These are phyloP conservation scores for Neopestalotiopsis sp. DNA, from an alignment of 2,329 filamentous ascomycete species.

Conservation along the genomic window DNA sequence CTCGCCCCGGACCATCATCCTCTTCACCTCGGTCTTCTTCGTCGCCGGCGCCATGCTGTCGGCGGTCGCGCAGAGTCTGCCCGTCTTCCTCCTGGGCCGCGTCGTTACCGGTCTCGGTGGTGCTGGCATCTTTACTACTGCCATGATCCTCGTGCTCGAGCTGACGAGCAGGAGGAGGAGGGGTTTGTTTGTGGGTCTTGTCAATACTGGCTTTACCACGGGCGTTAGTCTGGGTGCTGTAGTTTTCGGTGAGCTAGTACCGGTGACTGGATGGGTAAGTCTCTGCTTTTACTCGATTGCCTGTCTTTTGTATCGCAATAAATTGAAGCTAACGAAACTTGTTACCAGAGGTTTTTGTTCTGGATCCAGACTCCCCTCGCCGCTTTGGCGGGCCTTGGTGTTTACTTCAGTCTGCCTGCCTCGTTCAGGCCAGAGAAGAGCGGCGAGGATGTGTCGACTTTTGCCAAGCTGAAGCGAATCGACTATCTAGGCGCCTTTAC, in stretches of 20 bases:
- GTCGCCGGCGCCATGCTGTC: conserved; percentile 69
- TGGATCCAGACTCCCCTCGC: conserved; percentile 71
- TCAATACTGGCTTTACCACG: conserved; percentile 75
- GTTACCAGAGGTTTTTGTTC: conserved; percentile 69
- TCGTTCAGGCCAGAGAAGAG: conserved; percentile 34
- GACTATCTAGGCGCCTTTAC: conserved; percentile 76
- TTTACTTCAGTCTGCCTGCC: conserved; percentile 71
- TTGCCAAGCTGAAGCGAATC: conserved; percentile 65
- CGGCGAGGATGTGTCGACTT: conserved; percentile 46
- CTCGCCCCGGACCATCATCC: conserved; percentile 67
- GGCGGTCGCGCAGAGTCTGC: conserved; percentile 62
- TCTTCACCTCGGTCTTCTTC: conserved; percentile 63
- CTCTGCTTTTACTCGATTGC: background rate
- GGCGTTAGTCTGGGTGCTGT: conserved; percentile 76
- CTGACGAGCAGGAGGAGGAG: conserved; percentile 69
- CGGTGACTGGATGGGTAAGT: conserved; percentile 72
- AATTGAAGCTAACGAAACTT: background rate
- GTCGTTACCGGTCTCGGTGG: conserved; percentile 71
- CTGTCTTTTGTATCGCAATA: too few species aligned
- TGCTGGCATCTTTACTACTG: conserved; percentile 74
- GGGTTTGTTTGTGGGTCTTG: conserved; percentile 74
- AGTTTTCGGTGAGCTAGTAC: conserved; percentile 68
- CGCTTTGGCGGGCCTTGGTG: conserved; percentile 62
- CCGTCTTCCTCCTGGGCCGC: conserved; percentile 71
- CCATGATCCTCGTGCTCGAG: conserved; percentile 79